Conservation (phyloP, 2,329 filamentous ascomycete species). For the Neonectria neomacrospora region DNA sequence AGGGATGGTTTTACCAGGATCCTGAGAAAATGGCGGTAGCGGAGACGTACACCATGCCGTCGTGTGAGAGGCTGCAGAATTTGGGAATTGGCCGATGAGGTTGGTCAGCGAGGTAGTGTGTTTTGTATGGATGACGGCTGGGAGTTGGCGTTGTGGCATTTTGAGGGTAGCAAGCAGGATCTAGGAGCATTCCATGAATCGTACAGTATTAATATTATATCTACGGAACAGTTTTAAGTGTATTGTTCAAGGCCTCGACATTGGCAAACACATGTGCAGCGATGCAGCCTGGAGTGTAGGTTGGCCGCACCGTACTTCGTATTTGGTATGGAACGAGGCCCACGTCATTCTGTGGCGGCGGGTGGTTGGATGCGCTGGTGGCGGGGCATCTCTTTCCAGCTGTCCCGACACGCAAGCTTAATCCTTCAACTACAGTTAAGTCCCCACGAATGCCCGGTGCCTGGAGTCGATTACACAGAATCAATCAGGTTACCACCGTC, state of each 20-base stretch:
- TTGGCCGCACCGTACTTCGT: neutral
- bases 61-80: slow-evolving; percentile 62
- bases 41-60: slow-evolving; percentile 60
- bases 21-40: slow-evolving; percentile 81
- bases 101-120: slow-evolving; percentile 21
- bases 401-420: slow-evolving; percentile 29
- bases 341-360: slow-evolving; percentile 43
- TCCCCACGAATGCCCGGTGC: slow-evolving; percentile 1
- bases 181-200: slow-evolving; percentile 20
- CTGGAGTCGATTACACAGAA: slow-evolving; percentile 8
- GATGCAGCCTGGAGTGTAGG: neutral
- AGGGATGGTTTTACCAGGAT: slow-evolving; percentile 89
- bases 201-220: slow-evolving; percentile 19
- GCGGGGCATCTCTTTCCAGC: slow-evolving; percentile 32
- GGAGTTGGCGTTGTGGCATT: slow-evolving; percentile 47
- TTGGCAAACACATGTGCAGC: neutral
- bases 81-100: slow-evolving; percentile 49
- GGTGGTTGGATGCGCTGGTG: slow-evolving; percentile 37
- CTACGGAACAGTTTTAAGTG: neutral
- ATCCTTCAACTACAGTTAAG: slow-evolving; percentile 17
- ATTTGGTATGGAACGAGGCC: slow-evolving; percentile 18
- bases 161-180: slow-evolving; percentile 41
- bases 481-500: neutral
- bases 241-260: slow-evolving; percentile 1
- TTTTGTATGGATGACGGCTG: slow-evolving; percentile 36